These are phyloP conservation scores for Saturnispora besseyi DNA, from an alignment of 805 yeast genomes.

Conservation along the genomic window DNA sequence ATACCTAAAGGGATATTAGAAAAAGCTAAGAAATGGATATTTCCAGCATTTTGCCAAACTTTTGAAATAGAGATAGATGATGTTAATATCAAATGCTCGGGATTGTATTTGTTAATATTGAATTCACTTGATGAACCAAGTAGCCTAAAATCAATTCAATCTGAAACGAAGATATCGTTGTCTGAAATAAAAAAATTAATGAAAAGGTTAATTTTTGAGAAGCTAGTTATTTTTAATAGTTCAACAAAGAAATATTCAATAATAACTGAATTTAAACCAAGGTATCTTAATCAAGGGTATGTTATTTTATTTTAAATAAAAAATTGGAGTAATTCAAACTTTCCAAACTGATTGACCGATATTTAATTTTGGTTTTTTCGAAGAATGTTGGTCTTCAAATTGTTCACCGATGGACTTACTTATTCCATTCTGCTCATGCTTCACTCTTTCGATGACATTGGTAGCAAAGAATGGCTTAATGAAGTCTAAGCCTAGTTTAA, in stretches of 20 bases:
- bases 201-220: neutral
- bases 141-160: neutral
- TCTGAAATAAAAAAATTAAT: neutral
- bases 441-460: slow-evolving; percentile 3
- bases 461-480: slow-evolving; percentile 1
- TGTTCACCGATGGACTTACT: neutral
- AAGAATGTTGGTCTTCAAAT: neutral
- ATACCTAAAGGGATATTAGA: neutral
- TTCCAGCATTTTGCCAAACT: slow-evolving; percentile 1
- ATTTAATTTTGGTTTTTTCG: neutral
- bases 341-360: neutral
- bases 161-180: neutral
- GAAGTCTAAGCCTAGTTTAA: neutral
- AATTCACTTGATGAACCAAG: neutral
- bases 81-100: neutral
- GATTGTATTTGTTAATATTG: neutral
- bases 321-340: neutral
- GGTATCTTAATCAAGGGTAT: neutral
- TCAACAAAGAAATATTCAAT: neutral
- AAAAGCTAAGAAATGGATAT: neutral
- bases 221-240: neutral
- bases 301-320: neutral
- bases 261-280: neutral
- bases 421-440: neutral
- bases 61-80: slow-evolving; percentile 4